Conservation (phyloP, 129 eudicot genomes). For the Escallonia rubra region DNA sequence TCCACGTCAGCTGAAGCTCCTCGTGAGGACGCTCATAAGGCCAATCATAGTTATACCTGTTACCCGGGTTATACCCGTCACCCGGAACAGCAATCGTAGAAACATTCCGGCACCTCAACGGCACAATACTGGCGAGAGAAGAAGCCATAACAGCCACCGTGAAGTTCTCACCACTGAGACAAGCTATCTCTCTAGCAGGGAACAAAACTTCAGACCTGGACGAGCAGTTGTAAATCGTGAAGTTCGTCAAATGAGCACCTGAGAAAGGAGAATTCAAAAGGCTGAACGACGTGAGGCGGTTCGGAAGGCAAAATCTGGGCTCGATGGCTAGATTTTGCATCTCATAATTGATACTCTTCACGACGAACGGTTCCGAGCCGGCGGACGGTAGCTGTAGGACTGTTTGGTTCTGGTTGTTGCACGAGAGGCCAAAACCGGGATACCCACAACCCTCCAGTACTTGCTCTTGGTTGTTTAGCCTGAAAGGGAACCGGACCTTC, state of each 20-base stretch:
- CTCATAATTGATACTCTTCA: slow-evolving; percentile 37
- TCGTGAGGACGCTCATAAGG: slow-evolving; percentile 8
- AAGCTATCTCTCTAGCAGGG: slow-evolving; percentile 19
- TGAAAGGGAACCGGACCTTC: slow-evolving; percentile 69
- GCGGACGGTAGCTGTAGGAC: slow-evolving; percentile 32
- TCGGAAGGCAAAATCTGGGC: slow-evolving; percentile 41
- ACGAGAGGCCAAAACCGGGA: slow-evolving; percentile 56
- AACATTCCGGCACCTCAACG: slow-evolving; percentile 25
- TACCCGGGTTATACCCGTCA: not conserved
- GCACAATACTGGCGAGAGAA: slow-evolving; percentile 4
- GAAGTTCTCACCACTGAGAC: slow-evolving; percentile 29
- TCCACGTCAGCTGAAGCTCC: slow-evolving; percentile 49
- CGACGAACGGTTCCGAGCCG: slow-evolving; percentile 39
- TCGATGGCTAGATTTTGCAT: slow-evolving; percentile 28
- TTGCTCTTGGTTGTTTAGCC: slow-evolving; percentile 32
- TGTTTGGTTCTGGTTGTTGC: slow-evolving; percentile 44
- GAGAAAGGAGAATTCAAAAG: slow-evolving; percentile 23
- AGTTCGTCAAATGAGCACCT: not conserved
- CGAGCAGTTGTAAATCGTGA: slow-evolving; percentile 51
- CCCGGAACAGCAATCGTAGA: slow-evolving; percentile 27
- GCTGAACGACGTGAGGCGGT: slow-evolving; percentile 18
- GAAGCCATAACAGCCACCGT: slow-evolving; percentile 33
- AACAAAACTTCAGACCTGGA: slow-evolving; percentile 8
- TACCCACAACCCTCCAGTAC: slow-evolving; percentile 55
- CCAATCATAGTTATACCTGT: slow-evolving; percentile 15